Evolutionary conservation across 2,329 filamentous ascomycete genomes (phyloP), one percentile per base, ranked within the genome.

Genomic region (Shiraia bambusicola): DNA sequence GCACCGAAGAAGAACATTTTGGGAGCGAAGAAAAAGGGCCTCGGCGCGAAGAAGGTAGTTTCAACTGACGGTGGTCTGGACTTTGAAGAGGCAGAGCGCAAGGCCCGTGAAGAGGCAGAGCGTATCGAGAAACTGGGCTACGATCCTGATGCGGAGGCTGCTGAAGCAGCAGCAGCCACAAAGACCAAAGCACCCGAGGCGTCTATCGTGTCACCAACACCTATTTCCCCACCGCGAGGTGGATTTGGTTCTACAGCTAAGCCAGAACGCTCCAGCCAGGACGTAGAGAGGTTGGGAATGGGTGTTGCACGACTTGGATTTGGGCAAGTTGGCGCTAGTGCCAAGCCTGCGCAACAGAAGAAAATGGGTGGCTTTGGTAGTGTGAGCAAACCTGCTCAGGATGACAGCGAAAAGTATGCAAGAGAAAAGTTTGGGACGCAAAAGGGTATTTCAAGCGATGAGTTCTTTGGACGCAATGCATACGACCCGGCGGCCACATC

Each of bases 401-500:
- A 82, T 34, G 89, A 96, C 43, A 84, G 86, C 40, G 83, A 96
- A 61, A 83, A 82, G 62, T 94, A 88, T 65, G 89, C 91, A 5
- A 87, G 88, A 59, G 76, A 81, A 63, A 95, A 95, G 70, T 98
- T 98, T 62, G 92, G 91, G 47, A 72, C 72, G 30, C 93, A 98
- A 69, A 97, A 97, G 76, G 88, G 88, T 57, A 98, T 98, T 56
- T 96, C 90, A 0, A 96, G 91, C 0, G 93, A 98, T 68, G 93
- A 98, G 67, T 98, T 95, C 78, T 98, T 98, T 66, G 90, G 92
- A 61, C 92, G 93, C 67, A 88, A 90, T 38, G 74, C 80, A 40
- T 97, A 84, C 70, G 91, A 98, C 66, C 83, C 91, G 27, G 78
- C 77, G 40, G 82, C 86, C 7, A 86, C 93, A 65, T 77, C 83